Conservation (phyloP, 2,329 filamentous ascomycete genomes). For the Endothia cerciana region DNA sequence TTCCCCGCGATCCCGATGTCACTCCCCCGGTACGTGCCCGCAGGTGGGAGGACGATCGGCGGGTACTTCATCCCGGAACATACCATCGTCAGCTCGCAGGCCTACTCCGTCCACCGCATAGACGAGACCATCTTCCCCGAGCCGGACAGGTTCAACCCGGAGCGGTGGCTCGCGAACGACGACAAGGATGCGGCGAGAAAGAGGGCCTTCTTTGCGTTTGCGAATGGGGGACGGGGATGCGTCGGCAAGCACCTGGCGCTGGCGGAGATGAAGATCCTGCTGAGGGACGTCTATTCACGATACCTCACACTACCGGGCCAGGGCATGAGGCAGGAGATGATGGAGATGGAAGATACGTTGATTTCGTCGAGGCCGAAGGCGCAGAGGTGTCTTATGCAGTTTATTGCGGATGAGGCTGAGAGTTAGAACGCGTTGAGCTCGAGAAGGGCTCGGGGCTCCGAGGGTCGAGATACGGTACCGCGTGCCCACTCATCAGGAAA, state of each 20-base stretch:
- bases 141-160: slow-evolving; percentile 77
- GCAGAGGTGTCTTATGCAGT: slow-evolving; percentile 60
- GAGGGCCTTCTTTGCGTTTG: slow-evolving; percentile 67
- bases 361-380: slow-evolving; percentile 67
- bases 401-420: slow-evolving; percentile 40
- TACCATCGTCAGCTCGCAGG: slow-evolving; percentile 64
- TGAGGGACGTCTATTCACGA: slow-evolving; percentile 64
- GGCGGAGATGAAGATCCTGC: slow-evolving; percentile 69
- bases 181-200: slow-evolving; percentile 71
- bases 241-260: slow-evolving; percentile 68
- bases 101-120: slow-evolving; percentile 62
- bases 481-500: too few relatives aligned
- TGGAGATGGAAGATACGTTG: slow-evolving; percentile 69
- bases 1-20: slow-evolving; percentile 71
- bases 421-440: too few relatives aligned
- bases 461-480: too few relatives aligned
- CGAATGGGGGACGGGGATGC: slow-evolving; percentile 67
- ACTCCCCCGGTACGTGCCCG: slow-evolving; percentile 62
- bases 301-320: slow-evolving; percentile 60
- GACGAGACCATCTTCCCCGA: slow-evolving; percentile 73
- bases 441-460: too few relatives aligned
- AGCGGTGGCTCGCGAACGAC: slow-evolving; percentile 77
- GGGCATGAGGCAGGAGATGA: slow-evolving; percentile 57
- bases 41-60: slow-evolving; percentile 58
- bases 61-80: slow-evolving; percentile 56